Base-by-base conservation (phyloP, 345 rosid genomes). In the Orychophragmus violaceus region DNA sequence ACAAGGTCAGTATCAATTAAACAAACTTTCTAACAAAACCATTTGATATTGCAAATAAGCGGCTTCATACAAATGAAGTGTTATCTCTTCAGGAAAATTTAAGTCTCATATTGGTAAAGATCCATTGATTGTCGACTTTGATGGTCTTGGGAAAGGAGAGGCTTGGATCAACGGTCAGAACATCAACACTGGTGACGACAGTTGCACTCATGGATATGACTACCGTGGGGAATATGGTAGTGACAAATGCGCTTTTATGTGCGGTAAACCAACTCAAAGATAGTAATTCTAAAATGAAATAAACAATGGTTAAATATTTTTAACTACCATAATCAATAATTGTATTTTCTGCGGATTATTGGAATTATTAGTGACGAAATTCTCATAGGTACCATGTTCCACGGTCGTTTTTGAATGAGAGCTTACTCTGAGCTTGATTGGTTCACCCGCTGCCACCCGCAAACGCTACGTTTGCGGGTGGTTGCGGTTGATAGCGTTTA, bases 101-200 rank as follows among this genome's bases (percentile, higher is more conserved):
- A 57, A 76, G 60, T 50, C 88, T 21, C 90, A 87, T 4, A 2
- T 70, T 18, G 92, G 92, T 2, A 70, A 59, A 0, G 87, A 87
- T 19, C 92, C 90, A 0, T 88, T 87, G 21, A 86, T 85, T 6
- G 82, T 85, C 27, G 92, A 90, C 81, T 70, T 87, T 12, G 55
- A 45, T 46, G 92, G 95, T 11, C 53, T 87, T 33, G 89, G 95
- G 19, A 90, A 88, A 63, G 97, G 97, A 3, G 59, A 48, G 9
- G 90, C 88, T 27, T 88, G 95, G 95, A 78, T 88, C 17, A 90
- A 88, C 11, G 95, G 92, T 19, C 64, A 65, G 29, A 86, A 76
- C 80, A 77, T 86, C 3, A 14, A 16, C 3, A 78, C 95, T 8
- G 17, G 33, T 3, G 65, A 69, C 0, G 63, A 78, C 0, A 82